Base-by-base conservation (phyloP, 1,139 yeast species). In the Candida tropicalis region DNA sequence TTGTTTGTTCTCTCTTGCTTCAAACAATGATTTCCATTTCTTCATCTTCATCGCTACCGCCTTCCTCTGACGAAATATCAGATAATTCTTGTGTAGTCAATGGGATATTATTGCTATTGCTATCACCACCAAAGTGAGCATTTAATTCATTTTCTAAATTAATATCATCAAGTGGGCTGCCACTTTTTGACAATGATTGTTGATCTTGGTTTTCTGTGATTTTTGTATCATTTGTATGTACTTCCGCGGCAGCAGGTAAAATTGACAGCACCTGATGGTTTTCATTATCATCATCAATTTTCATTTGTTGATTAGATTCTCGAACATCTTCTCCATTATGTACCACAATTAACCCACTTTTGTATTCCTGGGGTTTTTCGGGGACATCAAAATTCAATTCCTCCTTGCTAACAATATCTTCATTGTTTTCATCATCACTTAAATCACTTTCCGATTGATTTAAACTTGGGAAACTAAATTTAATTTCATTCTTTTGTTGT, bases 401-500 rank as follows among this genome's bases (percentile, higher is more conserved):
- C 13, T 46, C 44, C 33, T 40, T 39, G n/a, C 47, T 52, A 18
- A 44, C 52, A 16, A 16, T 16, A 18, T 29, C 43, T 11, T 24
- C 37, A 28, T 44, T 50, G 24, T 47, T 42, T 25, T 48, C 56
- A 26, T 49, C 44, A 15, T 54, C 57, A 44, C 51, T 49, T 28
- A 43, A 47, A 29, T 44, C 48, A 29, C 41, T 36, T n/a, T 42
- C 31, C n/a, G 33, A 31, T 25, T 31, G 34, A 31, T 33, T 32
- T 23, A 20, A 42, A 22, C 51, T 54, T 28, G 60, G 56, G 49
- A 68, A 66, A 38, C 60, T 58, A 49, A 70, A 68, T 4, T 68
- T 68, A 49, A 63, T 59, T 29, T 59, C 60, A 17, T 58, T 54
- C 40, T 50, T 48, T 43, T 55, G 56, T 27, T 51, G 46, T 39